Evolutionary conservation across 345 rosid species (phyloP).

Genomic region (Anacardium occidentale): DNA sequence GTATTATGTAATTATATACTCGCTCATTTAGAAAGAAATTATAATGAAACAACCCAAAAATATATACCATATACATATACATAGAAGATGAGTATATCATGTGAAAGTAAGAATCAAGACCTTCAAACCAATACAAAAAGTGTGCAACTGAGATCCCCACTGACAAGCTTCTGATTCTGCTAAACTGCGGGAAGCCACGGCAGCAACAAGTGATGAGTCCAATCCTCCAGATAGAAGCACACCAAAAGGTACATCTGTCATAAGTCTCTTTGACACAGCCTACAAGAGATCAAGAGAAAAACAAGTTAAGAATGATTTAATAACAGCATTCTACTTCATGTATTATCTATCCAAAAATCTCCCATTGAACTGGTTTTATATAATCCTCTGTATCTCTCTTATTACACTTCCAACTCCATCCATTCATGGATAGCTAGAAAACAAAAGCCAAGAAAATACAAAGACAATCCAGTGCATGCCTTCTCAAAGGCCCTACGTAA

Average conservation of each 20-base stretch:
- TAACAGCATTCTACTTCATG: not conserved
- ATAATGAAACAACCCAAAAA: not conserved
- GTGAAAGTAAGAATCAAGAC: constrained; percentile 29
- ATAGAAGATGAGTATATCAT: not conserved
- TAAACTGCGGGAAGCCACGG: constrained; percentile 69
- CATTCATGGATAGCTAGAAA: not conserved
- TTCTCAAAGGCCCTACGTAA: constrained; percentile 65
- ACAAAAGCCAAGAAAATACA: not conserved
- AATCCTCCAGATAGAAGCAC: constrained; percentile 87
- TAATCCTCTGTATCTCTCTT: not conserved
- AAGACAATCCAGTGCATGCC: constrained; percentile 36
- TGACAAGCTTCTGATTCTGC: constrained; percentile 63
- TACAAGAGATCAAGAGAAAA: constrained; percentile 22
- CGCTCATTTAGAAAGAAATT: not conserved
- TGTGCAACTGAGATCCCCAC: constrained; percentile 81
- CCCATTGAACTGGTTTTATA: not conserved
- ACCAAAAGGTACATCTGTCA: constrained; percentile 92
- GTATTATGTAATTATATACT: not conserved
- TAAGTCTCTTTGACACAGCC: constrained; percentile 81
- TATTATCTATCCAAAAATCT: not conserved
- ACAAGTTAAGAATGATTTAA: not conserved
- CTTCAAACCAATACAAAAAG: constrained; percentile 79
- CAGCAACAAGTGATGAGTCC: constrained; percentile 84
- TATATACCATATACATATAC: not conserved
- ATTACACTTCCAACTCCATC: not conserved